These are phyloP conservation scores for Lindgomyces ingoldianus DNA, from an alignment of 495 filamentous ascomycete species.

Conservation along the genomic window DNA sequence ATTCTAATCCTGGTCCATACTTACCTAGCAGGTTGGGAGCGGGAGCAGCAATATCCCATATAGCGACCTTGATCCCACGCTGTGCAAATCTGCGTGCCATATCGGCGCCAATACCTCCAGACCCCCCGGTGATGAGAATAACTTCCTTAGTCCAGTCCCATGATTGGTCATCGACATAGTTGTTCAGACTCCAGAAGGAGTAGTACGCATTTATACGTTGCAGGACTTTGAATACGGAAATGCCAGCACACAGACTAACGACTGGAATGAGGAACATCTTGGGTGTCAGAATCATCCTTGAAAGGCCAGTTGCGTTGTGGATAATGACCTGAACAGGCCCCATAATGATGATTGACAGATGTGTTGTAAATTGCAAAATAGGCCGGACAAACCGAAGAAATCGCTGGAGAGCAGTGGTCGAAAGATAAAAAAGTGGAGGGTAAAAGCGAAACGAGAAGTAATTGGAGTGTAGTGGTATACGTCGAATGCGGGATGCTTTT, in stretches of 20 bases:
- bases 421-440: not conserved
- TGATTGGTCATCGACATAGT: constrained; percentile 45
- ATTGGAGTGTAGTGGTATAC: not conserved
- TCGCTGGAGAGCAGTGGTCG: too few relatives aligned
- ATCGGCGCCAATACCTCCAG: constrained; percentile 56
- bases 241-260: not conserved
- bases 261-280: not conserved
- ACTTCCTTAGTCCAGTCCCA: constrained; percentile 51
- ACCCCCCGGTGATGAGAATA: constrained; percentile 58
- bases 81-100: constrained; percentile 50
- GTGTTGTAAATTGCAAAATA: too few relatives aligned
- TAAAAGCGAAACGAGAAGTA: not conserved
- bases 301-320: not conserved
- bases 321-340: not conserved
- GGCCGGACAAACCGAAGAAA: too few relatives aligned
- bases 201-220: constrained; percentile 43
- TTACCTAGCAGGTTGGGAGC: not conserved
- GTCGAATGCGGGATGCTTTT: not conserved
- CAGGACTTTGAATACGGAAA: not conserved
- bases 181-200: constrained; percentile 51
- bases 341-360: not conserved
- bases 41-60: constrained; percentile 31
- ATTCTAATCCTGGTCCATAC: not conserved
- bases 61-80: constrained; percentile 51
- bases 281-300: not conserved